Evolutionary conservation across 2,329 filamentous ascomycete genomes (phyloP).

Genomic region (Coniochaeta sp.): DNA sequence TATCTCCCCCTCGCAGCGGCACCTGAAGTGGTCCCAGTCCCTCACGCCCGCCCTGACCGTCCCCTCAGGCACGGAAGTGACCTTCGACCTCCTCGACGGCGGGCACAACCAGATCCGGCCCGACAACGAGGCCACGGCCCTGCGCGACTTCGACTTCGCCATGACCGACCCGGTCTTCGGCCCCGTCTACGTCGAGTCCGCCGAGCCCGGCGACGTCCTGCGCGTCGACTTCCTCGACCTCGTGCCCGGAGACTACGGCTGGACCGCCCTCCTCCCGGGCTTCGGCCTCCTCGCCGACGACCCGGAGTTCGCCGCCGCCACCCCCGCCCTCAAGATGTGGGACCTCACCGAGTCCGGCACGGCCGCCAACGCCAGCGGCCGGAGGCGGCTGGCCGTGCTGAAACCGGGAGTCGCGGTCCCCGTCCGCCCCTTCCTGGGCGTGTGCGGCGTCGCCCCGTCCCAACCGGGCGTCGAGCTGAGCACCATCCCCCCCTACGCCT

Average conservation of each 20-base stretch:
- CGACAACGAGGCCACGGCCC: constrained; percentile 28
- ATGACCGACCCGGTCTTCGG: constrained; percentile 41
- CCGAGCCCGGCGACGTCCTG: constrained; percentile 43
- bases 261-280: constrained; percentile 42
- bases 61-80: constrained; percentile 36
- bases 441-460: constrained; percentile 42
- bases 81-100: constrained; percentile 42
- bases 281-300: constrained; percentile 40
- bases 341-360: constrained; percentile 22
- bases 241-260: constrained; percentile 37
- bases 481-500: constrained; percentile 39
- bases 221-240: constrained; percentile 42
- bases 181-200: constrained; percentile 39
- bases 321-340: constrained; percentile 40
- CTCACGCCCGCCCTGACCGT: constrained; percentile 36
- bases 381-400: constrained; percentile 28
- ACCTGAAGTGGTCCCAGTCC: constrained; percentile 41
- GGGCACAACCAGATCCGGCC: constrained; percentile 41
- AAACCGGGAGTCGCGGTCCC: constrained; percentile 40
- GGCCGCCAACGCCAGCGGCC: constrained; percentile 23
- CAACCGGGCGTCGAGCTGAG: constrained; percentile 31
- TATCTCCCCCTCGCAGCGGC: constrained; percentile 21
- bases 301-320: constrained; percentile 27
- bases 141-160: constrained; percentile 31
- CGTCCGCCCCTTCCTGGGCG: constrained; percentile 42